Conservation (phyloP, 2,329 filamentous ascomycete species). For the Erysiphe neolycopersici region DNA sequence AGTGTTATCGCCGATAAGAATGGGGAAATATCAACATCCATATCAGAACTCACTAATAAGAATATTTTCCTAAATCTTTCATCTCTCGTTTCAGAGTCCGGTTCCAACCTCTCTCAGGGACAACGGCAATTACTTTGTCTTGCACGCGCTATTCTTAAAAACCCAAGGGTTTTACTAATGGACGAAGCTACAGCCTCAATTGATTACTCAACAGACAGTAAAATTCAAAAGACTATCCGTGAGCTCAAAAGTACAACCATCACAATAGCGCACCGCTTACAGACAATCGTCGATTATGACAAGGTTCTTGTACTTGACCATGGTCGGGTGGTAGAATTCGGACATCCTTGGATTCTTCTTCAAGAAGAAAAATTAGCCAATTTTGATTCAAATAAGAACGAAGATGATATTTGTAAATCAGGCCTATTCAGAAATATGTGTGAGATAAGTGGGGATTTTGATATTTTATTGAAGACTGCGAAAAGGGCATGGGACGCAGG, state of each 20-base stretch:
- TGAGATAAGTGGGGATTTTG: constrained; percentile 37
- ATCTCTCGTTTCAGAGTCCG: constrained; percentile 66
- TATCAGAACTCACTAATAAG: constrained; percentile 61
- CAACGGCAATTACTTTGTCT: constrained; percentile 88
- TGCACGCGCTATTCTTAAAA: constrained; percentile 73
- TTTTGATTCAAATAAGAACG: background rate
- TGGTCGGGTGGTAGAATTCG: constrained; percentile 66
- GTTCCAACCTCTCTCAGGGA: constrained; percentile 82
- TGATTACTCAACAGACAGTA: constrained; percentile 82
- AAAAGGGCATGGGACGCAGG: constrained; percentile 18
- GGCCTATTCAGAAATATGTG: constrained; percentile 34
- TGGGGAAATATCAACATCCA: constrained; percentile 12
- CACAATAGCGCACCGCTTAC: constrained; percentile 83
- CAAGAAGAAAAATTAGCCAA: constrained; percentile 22
- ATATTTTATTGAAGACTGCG: constrained; percentile 26
- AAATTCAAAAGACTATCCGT: constrained; percentile 92
- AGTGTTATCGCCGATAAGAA: background rate
- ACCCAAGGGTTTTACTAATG: constrained; percentile 88
- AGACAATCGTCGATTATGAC: constrained; percentile 96
- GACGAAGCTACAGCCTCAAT: constrained; percentile 96
- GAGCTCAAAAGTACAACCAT: constrained; percentile 82
- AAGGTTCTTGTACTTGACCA: constrained; percentile 88
- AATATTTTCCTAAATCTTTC: constrained; percentile 79
- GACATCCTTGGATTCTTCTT: constrained; percentile 65
- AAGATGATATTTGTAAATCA: background rate